phyloP scores from a whole-genome alignment of 768 basidiomycete species.

The Tubosaeta sp. region DNA sequence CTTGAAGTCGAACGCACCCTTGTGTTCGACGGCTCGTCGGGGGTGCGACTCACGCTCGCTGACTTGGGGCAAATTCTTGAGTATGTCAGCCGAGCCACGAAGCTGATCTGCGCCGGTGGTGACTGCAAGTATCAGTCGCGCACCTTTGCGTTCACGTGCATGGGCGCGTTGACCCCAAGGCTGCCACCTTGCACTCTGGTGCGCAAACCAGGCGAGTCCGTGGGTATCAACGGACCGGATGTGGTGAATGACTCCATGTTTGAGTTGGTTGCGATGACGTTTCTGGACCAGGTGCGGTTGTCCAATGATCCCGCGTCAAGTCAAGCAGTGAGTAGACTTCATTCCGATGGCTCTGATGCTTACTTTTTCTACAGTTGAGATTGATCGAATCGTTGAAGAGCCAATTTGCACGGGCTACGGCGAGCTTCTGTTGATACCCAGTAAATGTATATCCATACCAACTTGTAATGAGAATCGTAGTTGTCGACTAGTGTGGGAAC shows the following conservation, averaged over 20 bases:
- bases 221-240: neutral
- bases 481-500: too few relatives aligned
- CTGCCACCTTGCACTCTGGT: constrained; percentile 2
- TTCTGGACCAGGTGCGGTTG: neutral
- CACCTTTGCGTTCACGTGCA: constrained; percentile 10
- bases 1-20: constrained; percentile 14
- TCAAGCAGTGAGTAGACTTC: neutral
- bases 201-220: neutral
- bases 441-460: neutral
- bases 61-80: constrained; percentile 7
- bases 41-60: neutral
- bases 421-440: neutral
- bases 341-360: neutral
- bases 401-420: neutral
- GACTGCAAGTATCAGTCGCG: constrained; percentile 14
- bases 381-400: neutral
- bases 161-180: constrained; percentile 5
- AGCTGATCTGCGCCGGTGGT: constrained; percentile 4
- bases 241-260: constrained; percentile 1
- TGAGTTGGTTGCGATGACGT: neutral
- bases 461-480: too few relatives aligned
- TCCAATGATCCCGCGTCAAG: neutral
- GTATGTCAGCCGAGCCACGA: constrained; percentile 7
- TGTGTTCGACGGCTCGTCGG: neutral
- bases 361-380: neutral